Conservation (phyloP, 2,329 filamentous ascomycete genomes). For the Curvularia lunata region DNA sequence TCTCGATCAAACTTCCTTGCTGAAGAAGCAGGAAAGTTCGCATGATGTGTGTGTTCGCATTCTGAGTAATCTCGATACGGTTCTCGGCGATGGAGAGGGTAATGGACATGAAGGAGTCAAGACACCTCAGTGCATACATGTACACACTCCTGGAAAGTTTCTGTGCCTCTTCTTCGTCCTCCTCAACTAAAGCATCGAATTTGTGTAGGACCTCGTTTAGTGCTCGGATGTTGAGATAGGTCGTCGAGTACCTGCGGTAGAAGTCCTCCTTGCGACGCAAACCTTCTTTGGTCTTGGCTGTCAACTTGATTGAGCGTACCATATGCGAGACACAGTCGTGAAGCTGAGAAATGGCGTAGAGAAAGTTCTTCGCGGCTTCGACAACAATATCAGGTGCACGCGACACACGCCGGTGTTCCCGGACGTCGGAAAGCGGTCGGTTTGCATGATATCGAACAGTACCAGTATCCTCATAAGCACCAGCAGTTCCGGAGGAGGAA, state of each 20-base stretch:
- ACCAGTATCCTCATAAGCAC: conserved; percentile 44
- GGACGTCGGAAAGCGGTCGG: conserved; percentile 62
- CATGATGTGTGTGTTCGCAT: conserved; percentile 63
- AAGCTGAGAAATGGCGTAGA: conserved; percentile 62
- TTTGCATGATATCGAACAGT: conserved; percentile 48
- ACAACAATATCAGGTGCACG: conserved; percentile 58
- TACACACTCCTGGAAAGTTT: conserved; percentile 46
- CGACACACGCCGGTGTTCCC: conserved; percentile 60
- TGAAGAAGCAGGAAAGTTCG: conserved; percentile 65
- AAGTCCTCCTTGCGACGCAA: conserved; percentile 50
- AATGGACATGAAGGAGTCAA: conserved; percentile 47
- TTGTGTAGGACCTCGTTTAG: conserved; percentile 62
- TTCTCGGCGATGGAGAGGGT: conserved; percentile 48
- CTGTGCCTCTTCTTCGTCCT: conserved; percentile 57
- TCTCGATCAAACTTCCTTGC: conserved; percentile 64
- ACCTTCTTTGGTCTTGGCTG: conserved; percentile 54
- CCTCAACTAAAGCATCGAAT: conserved; percentile 56
- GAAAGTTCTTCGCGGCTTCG: conserved; percentile 62
- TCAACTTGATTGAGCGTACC: conserved; percentile 45
- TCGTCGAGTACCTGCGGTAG: conserved; percentile 63
- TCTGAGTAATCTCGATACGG: conserved; percentile 57
- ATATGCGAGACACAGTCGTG: conserved; percentile 47
- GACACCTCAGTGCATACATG: conserved; percentile 42
- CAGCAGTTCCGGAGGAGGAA: conserved; percentile 42
- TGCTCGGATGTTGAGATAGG: conserved; percentile 62